A percentile compares a stretch with the other conserved stretches of the same genome.
Conservation (phyloP, 345 rosid genomes). For the Populus pruinosa region DNA sequence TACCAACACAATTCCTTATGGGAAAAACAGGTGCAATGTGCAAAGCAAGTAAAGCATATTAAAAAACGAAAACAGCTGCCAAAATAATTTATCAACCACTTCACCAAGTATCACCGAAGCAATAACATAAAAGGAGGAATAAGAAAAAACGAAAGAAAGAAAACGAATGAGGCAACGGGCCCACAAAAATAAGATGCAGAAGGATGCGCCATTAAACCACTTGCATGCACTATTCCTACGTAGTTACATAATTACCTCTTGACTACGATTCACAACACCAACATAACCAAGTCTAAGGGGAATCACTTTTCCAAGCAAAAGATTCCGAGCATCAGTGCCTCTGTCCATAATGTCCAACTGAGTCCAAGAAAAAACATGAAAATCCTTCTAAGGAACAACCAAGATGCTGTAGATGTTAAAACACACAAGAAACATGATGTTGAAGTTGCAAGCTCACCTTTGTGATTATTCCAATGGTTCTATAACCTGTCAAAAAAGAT, state of each 20-base stretch:
- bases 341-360: constrained; percentile 99
- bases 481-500: constrained; percentile 48
- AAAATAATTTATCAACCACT: background rate
- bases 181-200: background rate
- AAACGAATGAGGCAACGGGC: background rate
- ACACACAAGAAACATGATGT: background rate
- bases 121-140: background rate
- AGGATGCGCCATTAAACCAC: background rate
- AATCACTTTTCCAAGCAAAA: constrained; percentile 84
- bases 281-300: constrained; percentile 94
- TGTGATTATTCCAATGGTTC: constrained; percentile 89
- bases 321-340: constrained; percentile 93
- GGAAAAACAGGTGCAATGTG: background rate
- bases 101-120: background rate
- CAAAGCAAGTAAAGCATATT: background rate
- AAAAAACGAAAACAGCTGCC: background rate
- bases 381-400: background rate
- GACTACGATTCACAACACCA: constrained; percentile 93
- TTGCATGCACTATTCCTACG: background rate
- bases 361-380: constrained; percentile 18
- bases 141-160: too few species aligned
- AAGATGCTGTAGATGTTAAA: background rate
- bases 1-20: background rate
- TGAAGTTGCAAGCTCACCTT: constrained; percentile 48
- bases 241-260: constrained; percentile 54